Conservation (phyloP, 768 basidiomycete species). For the Roridomyces roridus region DNA sequence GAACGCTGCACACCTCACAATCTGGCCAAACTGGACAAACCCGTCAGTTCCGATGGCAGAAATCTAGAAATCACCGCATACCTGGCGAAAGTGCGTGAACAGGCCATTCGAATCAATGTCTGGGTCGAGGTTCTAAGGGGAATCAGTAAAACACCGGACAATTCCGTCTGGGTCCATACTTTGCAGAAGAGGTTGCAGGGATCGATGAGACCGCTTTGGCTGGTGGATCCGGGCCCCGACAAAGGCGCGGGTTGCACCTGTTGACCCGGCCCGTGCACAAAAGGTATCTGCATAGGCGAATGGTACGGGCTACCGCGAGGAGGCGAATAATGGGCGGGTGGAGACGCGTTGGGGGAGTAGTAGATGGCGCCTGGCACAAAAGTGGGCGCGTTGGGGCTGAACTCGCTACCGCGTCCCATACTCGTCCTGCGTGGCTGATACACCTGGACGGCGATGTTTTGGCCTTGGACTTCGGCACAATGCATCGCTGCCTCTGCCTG, state of each 20-base stretch:
- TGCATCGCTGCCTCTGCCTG: slow-evolving; percentile 83
- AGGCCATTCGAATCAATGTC: slow-evolving; percentile 86
- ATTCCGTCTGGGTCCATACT: slow-evolving; percentile 44
- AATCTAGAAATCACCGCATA: slow-evolving; percentile 37
- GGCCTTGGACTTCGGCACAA: slow-evolving; percentile 82
- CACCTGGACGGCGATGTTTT: slow-evolving; percentile 83
- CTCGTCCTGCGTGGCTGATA: slow-evolving; percentile 73
- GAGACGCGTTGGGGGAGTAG: slow-evolving; percentile 69
- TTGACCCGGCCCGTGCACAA: slow-evolving; percentile 88
- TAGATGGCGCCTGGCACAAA: slow-evolving; percentile 79
- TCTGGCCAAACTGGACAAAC: slow-evolving; percentile 75
- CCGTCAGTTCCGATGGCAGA: slow-evolving; percentile 21
- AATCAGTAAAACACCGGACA: slow-evolving; percentile 8
- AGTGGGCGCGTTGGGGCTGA: slow-evolving; percentile 74
- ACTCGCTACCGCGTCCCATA: slow-evolving; percentile 57
- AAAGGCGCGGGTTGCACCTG: slow-evolving; percentile 85
- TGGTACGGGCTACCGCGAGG: slow-evolving; percentile 62
- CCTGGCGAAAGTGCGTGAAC: slow-evolving; percentile 83
- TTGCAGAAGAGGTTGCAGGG: slow-evolving; percentile 93
- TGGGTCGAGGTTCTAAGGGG: slow-evolving; percentile 77
- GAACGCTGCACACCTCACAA: slow-evolving; percentile 70
- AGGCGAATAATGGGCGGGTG: slow-evolving; percentile 67
- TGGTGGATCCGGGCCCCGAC: slow-evolving; percentile 75
- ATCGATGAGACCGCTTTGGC: slow-evolving; percentile 88
- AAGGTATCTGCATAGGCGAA: slow-evolving; percentile 54